A percentile compares a stretch with the other conserved stretches of the same genome.
phyloP scores from a whole-genome alignment of 495 filamentous ascomycete genomes.

The Trypethelium eluteriae region DNA sequence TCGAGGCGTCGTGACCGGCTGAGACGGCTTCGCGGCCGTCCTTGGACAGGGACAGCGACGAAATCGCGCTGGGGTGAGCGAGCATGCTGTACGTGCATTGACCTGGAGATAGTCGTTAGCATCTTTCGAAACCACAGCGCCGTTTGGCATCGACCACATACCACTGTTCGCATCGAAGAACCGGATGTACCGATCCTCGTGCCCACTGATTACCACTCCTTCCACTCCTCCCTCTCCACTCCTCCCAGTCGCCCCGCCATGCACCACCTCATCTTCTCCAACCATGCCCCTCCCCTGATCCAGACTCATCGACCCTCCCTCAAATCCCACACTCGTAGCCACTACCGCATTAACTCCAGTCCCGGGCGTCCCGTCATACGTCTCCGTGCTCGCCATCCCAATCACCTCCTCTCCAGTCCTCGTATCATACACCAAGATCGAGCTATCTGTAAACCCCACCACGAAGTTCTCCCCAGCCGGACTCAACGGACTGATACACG shows the following conservation, averaged over 20 bases:
- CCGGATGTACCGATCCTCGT: conserved; percentile 89
- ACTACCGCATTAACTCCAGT: conserved; percentile 91
- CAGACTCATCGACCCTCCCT: conserved; percentile 53
- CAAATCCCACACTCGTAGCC: conserved; percentile 71
- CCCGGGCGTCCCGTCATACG: conserved; percentile 74
- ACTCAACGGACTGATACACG: conserved; percentile 83
- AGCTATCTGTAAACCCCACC: conserved; percentile 82
- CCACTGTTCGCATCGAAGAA: conserved; percentile 98
- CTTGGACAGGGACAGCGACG: conserved; percentile 79
- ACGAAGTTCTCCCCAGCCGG: conserved; percentile 85
- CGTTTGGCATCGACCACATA: conserved; percentile 43
- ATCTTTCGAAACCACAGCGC: background rate
- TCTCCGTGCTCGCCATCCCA: conserved; percentile 85
- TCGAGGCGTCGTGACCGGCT: conserved; percentile 86
- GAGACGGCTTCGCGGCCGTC: conserved; percentile 92
- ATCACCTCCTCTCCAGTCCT: conserved; percentile 84
- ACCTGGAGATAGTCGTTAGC: conserved; percentile 45
- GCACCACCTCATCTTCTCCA: conserved; percentile 55
- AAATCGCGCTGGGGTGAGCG: conserved; percentile 86
- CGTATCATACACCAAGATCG: conserved; percentile 86
- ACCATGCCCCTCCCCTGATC: conserved; percentile 52
- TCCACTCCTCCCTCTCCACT: conserved; percentile 65
- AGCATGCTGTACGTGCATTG: conserved; percentile 99
- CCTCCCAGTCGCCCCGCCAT: conserved; percentile 74
- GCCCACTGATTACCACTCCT: conserved; percentile 86